Evolutionary conservation across 2,329 filamentous ascomycete genomes (phyloP), one percentile per base, ranked within the genome.

Genomic region (Clonostachys sp.): DNA sequence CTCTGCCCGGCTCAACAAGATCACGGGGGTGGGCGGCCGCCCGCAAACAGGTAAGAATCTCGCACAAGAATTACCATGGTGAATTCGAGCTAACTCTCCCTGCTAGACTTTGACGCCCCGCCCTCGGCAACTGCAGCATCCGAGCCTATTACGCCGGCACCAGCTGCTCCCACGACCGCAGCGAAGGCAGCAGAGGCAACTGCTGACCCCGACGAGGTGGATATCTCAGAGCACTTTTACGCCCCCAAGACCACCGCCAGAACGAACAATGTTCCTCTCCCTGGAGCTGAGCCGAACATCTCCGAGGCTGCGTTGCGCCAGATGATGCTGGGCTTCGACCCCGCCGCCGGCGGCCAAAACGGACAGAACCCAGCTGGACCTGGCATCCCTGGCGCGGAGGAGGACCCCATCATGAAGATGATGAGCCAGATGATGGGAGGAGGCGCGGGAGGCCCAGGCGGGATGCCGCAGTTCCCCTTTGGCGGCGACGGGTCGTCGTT

Each of bases 221-320:
- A 91, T 62, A 90, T 92, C 55, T 88, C 86, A n/a, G 68, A 85
- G 53, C 86, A 88, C 67, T 84, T 77, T 65, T 87, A 86, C 65
- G 66, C 76, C 34, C 84, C 83, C 2, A 65, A 70, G 20, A 66
- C 68, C 10, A 52, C 57, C 8, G 44, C 45, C 8, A 51, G 56
- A 24, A 40, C 49, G 30, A 50, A 68, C 18, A 66, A 70, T 45
- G 58, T 71, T 45, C 56, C 64, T 34, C 52, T 61, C 34, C 45
- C 53, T 5, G 51, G 59, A 38, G 51, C 60, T 45, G 61, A 67
- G 50, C 56, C 63, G 18, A 57, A 65, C 41, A 60, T 79, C 42
- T 73, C 72, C n/a, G 80, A 85, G 47, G 74, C 75, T n/a, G 77
- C 81, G 55, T 70, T 86, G 20, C 75, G 78, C n/a, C 77, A 83